phyloP scores from a whole-genome alignment of 805 yeast species.

The Zygosaccharomyces siamensis region DNA sequence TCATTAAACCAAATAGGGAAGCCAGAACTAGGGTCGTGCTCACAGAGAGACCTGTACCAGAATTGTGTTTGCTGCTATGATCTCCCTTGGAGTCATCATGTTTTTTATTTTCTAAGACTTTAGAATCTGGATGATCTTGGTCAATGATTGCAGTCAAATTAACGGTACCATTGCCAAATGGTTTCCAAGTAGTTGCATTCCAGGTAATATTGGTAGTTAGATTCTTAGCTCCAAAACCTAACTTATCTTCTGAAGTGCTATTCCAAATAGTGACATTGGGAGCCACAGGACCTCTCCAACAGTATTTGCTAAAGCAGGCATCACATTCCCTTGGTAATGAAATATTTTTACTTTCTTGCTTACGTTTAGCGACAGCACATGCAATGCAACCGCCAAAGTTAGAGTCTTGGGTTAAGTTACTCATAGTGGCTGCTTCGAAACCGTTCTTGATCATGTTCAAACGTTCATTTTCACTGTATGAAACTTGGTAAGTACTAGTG shows the following conservation, averaged over 20 bases:
- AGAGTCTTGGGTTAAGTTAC: constrained; percentile 60
- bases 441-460: constrained; percentile 65
- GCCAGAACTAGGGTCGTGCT: not conserved
- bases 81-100: not conserved
- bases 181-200: not conserved
- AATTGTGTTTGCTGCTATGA: not conserved
- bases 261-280: constrained; percentile 3
- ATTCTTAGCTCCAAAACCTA: not conserved
- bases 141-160: not conserved
- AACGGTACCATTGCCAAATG: not conserved
- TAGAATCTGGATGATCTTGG: not conserved
- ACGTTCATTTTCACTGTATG: constrained; percentile 55
- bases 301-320: constrained; percentile 63
- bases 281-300: constrained; percentile 58
- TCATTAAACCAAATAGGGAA: not conserved
- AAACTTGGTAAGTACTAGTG: constrained; percentile 65
- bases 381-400: constrained; percentile 73
- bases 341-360: constrained; percentile 60
- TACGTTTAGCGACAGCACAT: constrained; percentile 78
- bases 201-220: not conserved
- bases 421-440: constrained; percentile 60
- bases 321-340: constrained; percentile 63
- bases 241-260: not conserved
- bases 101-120: not conserved
- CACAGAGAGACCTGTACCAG: not conserved